Conservation (phyloP, 2,329 filamentous ascomycete genomes). For the Penicillium sp. region DNA sequence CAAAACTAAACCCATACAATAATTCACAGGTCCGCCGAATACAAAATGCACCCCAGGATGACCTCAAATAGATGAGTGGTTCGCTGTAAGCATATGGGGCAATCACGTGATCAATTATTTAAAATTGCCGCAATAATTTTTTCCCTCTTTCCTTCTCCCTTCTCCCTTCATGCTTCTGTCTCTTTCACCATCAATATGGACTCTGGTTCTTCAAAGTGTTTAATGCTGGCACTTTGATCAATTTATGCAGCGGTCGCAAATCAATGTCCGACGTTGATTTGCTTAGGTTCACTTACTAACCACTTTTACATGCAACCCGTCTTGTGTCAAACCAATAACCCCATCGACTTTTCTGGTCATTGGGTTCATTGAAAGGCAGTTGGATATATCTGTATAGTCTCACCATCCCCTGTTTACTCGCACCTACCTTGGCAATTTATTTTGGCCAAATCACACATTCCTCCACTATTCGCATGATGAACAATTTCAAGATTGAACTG, state of each 20-base stretch:
- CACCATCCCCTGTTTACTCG: too few relatives aligned
- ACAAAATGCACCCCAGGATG: background rate
- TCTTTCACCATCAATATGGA: background rate
- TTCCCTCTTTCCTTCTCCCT: background rate
- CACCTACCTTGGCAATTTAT: background rate
- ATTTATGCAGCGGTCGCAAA: background rate
- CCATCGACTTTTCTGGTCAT: background rate
- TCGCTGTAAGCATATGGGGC: background rate
- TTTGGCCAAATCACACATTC: background rate
- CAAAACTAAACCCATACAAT: too few relatives aligned
- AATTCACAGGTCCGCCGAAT: too few relatives aligned
- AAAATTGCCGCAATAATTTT: conserved; percentile 1
- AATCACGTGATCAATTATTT: conserved; percentile 1
- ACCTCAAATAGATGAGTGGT: background rate
- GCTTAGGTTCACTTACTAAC: background rate
- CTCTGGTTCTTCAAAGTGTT: background rate
- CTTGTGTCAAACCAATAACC: background rate
- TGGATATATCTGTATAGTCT: background rate
- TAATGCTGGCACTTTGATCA: background rate
- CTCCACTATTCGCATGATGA: conserved; percentile 32
- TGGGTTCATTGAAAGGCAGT: background rate
- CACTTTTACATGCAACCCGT: background rate
- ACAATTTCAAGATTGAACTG: conserved; percentile 33
- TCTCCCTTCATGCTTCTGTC: background rate
- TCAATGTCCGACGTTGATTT: background rate